Percentiles rank a stretch among this genome's conserved stretches.
Conservation (phyloP, 441 rosid genomes). For the Codiaeum variegatum region DNA sequence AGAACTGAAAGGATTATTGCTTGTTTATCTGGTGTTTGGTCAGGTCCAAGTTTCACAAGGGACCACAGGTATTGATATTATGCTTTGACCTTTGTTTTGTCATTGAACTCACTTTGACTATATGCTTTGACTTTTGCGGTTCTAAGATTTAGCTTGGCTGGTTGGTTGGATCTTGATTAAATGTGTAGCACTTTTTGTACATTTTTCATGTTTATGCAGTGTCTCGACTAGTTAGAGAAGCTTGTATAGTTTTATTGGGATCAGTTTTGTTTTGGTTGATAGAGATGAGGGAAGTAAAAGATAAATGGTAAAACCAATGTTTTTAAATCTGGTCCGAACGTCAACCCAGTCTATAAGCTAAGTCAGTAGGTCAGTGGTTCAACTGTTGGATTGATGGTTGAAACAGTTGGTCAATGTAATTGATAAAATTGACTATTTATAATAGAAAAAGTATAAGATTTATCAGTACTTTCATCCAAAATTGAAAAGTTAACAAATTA, state of each 20-base stretch:
- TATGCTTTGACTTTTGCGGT: too few species aligned
- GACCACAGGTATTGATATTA: conserved; percentile 45
- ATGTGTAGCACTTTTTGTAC: too few species aligned
- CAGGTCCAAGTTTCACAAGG: conserved; percentile 56
- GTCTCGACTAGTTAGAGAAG: not conserved
- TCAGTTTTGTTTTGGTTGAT: not conserved
- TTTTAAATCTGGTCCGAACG: too few species aligned
- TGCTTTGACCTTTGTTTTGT: not conserved
- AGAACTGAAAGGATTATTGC: conserved; percentile 78
- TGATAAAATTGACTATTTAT: too few species aligned
- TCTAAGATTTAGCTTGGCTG: not conserved
- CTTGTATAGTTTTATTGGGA: not conserved
- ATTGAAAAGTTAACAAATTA: too few species aligned
- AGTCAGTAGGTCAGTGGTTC: too few species aligned
- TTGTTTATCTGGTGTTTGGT: conserved; percentile 78
- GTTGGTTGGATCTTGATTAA: not conserved
- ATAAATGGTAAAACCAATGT: not conserved
- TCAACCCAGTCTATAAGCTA: too few species aligned
- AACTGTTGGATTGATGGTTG: too few species aligned
- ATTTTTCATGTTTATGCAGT: too few species aligned
- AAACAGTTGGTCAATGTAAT: too few species aligned
- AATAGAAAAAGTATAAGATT: too few species aligned
- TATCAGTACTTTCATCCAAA: too few species aligned
- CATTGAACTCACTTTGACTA: not conserved
- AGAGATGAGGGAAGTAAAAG: not conserved